Base-by-base conservation (phyloP, 306 rosid species). In the Crotalaria pallida region DNA sequence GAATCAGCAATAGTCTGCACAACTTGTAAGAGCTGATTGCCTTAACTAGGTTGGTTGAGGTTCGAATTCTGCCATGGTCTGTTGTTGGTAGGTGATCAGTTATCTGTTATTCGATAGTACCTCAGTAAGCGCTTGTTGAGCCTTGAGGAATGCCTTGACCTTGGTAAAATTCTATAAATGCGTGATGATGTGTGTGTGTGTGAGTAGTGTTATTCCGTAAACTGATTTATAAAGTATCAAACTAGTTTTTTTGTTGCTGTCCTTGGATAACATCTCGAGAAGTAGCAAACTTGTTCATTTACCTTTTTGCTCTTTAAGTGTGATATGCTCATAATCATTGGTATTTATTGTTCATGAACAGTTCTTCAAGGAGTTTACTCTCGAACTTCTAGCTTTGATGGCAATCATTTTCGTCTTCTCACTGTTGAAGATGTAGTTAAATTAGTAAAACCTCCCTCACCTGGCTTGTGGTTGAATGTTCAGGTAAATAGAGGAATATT, bases 381-480 rank as follows among this genome's bases (percentile, higher is more conserved):
- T 77, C 82, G 96, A 51, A 0, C 80, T 17, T 5, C 10, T 9
- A 69, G 1, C 50, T 84, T 86, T 76, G 92, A 94, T 56, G 85
- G 84, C 67, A 84, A 3, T 67, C 0, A 0, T 21, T 80, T 24
- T 77, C 10, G 0, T 44, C 72, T 91, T 75, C 88, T 84, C 48
- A 79, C 77, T 9, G 75, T 80, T 6, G 81, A 87, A 43, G 85
- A 81, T 21, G 51, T 95, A 66, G 45, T 15, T 43, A 15, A 1
- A 10, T 0, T 67, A 1, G 21, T 44, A 15, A 80, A 78, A 71
- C 83, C 92, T 16, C 81, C 26, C 7, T 84, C 83, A 23, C 76
- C 76, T 23, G 74, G 80, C 70, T 58, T 89, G 18, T 95, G 99
- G 97, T 71, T 95, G 85, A 91, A 95, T 71, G 70, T 95, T 86